Evolutionary conservation across 306 rosid species (phyloP), one percentile per base, ranked within the genome.

Genomic region (Astragalus glycyphyllos): DNA sequence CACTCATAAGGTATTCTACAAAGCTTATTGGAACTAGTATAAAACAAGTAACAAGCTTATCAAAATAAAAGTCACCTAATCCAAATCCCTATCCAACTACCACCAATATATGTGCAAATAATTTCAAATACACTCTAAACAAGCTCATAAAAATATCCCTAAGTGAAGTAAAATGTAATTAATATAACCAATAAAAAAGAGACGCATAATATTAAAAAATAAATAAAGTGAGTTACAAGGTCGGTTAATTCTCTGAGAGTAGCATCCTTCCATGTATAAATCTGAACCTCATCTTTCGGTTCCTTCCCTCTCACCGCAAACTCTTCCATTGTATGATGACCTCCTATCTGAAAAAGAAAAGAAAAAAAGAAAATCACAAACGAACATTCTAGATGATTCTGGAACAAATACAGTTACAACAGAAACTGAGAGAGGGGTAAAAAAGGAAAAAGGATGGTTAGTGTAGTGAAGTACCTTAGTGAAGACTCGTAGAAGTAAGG

Each of bases 181-280:
- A 40, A 7, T 8, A 40, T 2, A 40, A 40, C 9, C 9, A 40
- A 40, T 2, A 40, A 40, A 59, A 4, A 13, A 59, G 1, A 59
- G 10, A 0, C 15, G 4, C 12, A 23, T 14, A 1, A 8, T 8
- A 58, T 41, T 13, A 37, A 31, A 65, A 34, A 34, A 3, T 5
- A 5, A 10, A 5, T 1, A 7, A 51, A 0, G 6, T 15, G 34
- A 49, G 54, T 40, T 88, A 94, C 99, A 47, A 91, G 91, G 84
- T 91, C 99, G 58, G 97, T 94, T 29, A 91, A 81, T 59, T 94
- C 99, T 2, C 99, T 77, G 7, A 94, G 97, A 45, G 97, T 91
- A 0, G 98, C 98, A 76, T 94, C 98, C 79, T 87, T 94, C 98
- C 98, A 90, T 0, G 98, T 94, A 75, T 94, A 94, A 75, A 94